Evolutionary conservation across 23 red algal genomes (phyloP).

Genomic region (Pyropia haitanensis): DNA sequence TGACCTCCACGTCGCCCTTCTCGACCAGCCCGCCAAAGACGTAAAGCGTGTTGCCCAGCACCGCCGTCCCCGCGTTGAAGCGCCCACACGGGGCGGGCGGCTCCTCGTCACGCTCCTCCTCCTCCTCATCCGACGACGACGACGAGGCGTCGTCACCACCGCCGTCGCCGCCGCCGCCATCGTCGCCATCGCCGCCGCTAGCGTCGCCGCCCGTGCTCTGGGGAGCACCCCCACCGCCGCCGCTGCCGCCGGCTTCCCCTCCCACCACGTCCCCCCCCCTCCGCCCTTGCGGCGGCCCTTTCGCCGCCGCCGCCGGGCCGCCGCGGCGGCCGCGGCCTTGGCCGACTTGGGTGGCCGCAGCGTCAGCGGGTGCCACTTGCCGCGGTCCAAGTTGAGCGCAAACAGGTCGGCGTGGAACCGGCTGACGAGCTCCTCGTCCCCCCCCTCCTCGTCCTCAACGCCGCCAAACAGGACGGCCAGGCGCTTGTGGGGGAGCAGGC

Average conservation of each 20-base stretch:
- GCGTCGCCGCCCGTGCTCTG: neutral
- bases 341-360: conserved; percentile 42
- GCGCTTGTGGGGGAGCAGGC: conserved; percentile 36
- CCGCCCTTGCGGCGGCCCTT: neutral
- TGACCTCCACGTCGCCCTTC: conserved; percentile 47
- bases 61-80: conserved; percentile 44
- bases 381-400: conserved; percentile 52
- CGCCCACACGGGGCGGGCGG: conserved; percentile 24
- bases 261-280: neutral
- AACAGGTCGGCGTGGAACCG: conserved; percentile 66
- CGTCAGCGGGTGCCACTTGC: conserved; percentile 73
- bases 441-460: conserved; percentile 68
- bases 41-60: conserved; percentile 49
- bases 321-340: conserved; percentile 19
- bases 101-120: conserved; percentile 37
- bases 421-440: conserved; percentile 50
- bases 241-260: neutral
- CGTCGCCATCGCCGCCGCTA: neutral
- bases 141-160: conserved; percentile 14
- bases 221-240: neutral
- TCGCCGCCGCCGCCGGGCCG: neutral
- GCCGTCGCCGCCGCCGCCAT: conserved; percentile 9
- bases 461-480: conserved; percentile 63
- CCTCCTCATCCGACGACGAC: conserved; percentile 27
- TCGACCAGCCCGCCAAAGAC: conserved; percentile 51